Base-by-base conservation (phyloP, 2,329 filamentous ascomycete species). In the Parafenestella ontariensis region DNA sequence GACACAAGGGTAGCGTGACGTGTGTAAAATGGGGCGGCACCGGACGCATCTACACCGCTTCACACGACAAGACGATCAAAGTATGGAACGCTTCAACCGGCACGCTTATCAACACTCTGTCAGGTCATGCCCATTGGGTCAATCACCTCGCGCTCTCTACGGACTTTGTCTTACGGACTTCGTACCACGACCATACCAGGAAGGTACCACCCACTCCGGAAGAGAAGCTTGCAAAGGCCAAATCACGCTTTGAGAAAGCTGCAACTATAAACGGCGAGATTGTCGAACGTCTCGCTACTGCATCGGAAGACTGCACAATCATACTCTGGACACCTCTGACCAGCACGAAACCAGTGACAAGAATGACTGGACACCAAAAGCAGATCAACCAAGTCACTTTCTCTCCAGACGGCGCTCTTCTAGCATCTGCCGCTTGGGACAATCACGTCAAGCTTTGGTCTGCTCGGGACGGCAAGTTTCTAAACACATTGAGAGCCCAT, bases 11-110 rank as follows among this genome's bases (percentile, higher is more conserved):
- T 40, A 91, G 87, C 43, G 91, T 98, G 15, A 92, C 90, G 41
- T 97, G 93, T 73, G 92, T 98, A 3, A 88, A 89, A 65, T 99
- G 95, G 95, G 95, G 95, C 52, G 94, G 94, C n/a, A 89, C 87
- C 1, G 92, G 92, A 39, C 58, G 62, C 20, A 73, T 78, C 28
- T 78, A 78, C 63, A 78, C 76, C 1, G 69, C 74, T 18, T 96
- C 91, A 29, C 92, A 96, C 72, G 94, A 97, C 79, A 96, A 96
- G 81, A 94, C 89, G 1, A 86, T 98, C 64, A 92, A 94, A 65
- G 86, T 97, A 4, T 99, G 94, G 93, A 88, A 95, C 68, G 86
- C 90, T 0, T 82, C 83, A 34, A 87, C 89, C 59, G 95, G 94
- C 26, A 92, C 88, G 2, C 80, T 97, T 20, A 81, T 92, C 48